These are phyloP conservation scores for Fraxinus albicans DNA, from an alignment of 305 asterid species.

Conservation along the genomic window DNA sequence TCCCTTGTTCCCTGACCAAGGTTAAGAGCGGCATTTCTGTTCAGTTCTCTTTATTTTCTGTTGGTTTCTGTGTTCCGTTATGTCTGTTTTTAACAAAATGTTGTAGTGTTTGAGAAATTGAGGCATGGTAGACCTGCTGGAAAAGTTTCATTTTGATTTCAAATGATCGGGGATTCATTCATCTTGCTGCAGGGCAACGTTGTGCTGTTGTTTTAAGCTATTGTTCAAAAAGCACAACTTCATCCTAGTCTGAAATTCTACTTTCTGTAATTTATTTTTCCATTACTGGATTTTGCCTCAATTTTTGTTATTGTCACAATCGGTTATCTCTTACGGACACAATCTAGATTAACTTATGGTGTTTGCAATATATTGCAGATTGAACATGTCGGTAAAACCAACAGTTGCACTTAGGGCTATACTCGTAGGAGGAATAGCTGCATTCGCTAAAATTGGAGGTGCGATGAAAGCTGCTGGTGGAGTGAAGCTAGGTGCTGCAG, in stretches of 20 bases:
- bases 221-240: neutral
- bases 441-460: constrained; percentile 67
- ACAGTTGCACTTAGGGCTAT: constrained; percentile 71
- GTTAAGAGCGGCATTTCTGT: neutral
- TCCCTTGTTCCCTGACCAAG: neutral
- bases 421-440: constrained; percentile 80
- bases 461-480: constrained; percentile 85
- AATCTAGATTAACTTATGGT: neutral
- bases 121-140: neutral
- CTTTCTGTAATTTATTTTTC: neutral
- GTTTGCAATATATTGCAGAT: constrained; percentile 25
- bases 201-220: neutral
- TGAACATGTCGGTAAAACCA: constrained; percentile 61
- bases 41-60: neutral
- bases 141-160: neutral
- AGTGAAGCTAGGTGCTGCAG: constrained; percentile 63
- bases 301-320: neutral
- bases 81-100: neutral
- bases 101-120: neutral
- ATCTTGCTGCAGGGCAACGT: neutral
- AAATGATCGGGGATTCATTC: neutral
- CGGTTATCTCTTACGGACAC: neutral
- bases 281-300: neutral
- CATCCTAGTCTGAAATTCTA: neutral
- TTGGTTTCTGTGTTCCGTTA: neutral